Conservation (phyloP, 73 alveolate species). For the Effrenium voratum region DNA sequence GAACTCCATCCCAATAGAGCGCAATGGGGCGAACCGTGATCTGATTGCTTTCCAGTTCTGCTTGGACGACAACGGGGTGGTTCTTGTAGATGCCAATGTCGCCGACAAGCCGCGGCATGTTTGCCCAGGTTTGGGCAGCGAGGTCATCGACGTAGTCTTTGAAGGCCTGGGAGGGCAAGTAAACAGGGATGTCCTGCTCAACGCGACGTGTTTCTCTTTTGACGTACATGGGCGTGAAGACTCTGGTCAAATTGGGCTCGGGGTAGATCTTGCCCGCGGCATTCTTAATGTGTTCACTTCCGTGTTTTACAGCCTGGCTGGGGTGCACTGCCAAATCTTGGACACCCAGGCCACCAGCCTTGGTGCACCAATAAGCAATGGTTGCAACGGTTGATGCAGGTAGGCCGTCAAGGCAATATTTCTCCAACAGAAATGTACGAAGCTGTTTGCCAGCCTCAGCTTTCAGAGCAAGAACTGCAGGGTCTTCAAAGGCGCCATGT, state of each 20-base stretch:
- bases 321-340: neutral
- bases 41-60: neutral
- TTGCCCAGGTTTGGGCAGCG: no score
- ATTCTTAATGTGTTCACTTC: neutral
- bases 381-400: neutral
- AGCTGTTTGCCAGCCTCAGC: neutral
- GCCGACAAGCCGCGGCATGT: neutral
- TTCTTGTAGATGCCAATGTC: neutral
- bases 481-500: no score
- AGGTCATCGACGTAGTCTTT: neutral
- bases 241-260: neutral
- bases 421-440: neutral
- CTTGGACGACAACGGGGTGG: constrained; percentile 5
- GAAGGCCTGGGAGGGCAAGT: neutral
- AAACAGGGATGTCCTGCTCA: neutral
- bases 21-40: neutral
- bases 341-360: constrained; percentile 15
- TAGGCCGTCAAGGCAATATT: neutral
- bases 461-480: no score
- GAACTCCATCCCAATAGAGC: constrained; percentile 24
- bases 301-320: neutral
- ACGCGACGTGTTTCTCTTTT: neutral
- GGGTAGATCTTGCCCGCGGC: neutral
- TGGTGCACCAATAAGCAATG: neutral
- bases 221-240: neutral